Base-by-base conservation (phyloP, 2,329 filamentous ascomycete species). In the Sclerotinia nivalis region DNA sequence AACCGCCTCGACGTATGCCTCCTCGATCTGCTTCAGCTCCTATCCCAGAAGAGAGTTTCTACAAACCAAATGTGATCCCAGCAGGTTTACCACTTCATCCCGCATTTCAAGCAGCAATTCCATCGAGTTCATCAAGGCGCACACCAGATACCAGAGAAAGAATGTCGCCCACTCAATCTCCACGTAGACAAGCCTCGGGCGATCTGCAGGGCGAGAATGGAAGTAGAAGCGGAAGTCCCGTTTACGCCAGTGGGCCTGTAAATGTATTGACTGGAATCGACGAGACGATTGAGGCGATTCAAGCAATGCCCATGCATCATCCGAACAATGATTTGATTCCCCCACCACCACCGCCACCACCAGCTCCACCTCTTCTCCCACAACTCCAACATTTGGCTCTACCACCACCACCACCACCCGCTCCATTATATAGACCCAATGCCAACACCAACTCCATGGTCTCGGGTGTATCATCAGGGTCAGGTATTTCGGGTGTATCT, bases 11-110 rank as follows among this genome's bases (percentile, higher is more conserved):
- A 78, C 65, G 81, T 80, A 54, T 84, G 79, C 59, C 80, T 68
- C 83, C 85, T 34, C 83, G 88, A 69, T 89, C 87, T 78, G 87
- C 89, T 83, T 91, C 88, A 18, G 88, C 88, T 1, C 85, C 85
- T 6, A 83, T 83, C 55, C 84, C 83, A 0, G 83, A 84, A 71
- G 83, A 86, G 71, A 80, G 83, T 49, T 72, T 69, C 47, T 66
- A 71, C 9, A 78, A 71, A 68, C 79, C 69, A 71, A 77, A 71
- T 59, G 73, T 76, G 40, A 75, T 79, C 43, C 76, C 76, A 52
- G 78, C 76, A 43, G 78, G 75, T 31, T 73, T 80, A 20, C 76
- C 80, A 28, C 62, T 82, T 74, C 71, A 85, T 82, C 76, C 84
- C 76, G 72, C 82, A 75, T 81, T 82, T 74, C 78, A 82, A 64